These are phyloP conservation scores for Hyphodiscus sp. DNA, from an alignment of 2,329 filamentous ascomycete genomes.

Conservation along the genomic window DNA sequence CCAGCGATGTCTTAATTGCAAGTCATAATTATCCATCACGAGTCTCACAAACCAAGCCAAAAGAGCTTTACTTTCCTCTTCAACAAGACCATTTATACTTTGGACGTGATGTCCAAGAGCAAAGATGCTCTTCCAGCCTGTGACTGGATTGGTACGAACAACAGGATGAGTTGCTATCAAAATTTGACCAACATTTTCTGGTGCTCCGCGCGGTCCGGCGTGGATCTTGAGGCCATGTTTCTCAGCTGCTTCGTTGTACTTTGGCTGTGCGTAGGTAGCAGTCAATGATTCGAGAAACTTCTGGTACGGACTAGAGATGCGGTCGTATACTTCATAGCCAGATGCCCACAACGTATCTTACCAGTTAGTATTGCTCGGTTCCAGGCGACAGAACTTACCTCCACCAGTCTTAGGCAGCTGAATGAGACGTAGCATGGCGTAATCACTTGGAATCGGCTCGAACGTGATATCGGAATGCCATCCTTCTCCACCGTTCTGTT, in stretches of 20 bases:
- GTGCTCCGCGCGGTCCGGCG: constrained; percentile 41
- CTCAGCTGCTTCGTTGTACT: constrained; percentile 44
- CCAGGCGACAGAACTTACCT: constrained; percentile 33
- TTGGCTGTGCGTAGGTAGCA: constrained; percentile 42
- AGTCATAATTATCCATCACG: constrained; percentile 48
- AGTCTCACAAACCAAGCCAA: constrained; percentile 45
- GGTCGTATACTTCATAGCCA: constrained; percentile 48
- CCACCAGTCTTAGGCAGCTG: constrained; percentile 42
- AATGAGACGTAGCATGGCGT: constrained; percentile 45
- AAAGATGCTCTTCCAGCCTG: constrained; percentile 49
- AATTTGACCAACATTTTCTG: constrained; percentile 17
- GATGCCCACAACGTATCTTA: constrained; percentile 44
- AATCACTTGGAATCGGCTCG: constrained; percentile 46
- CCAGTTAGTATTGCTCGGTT: constrained; percentile 38
- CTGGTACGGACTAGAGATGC: constrained; percentile 42
- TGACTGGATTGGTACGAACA: constrained; percentile 52
- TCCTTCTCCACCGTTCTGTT: too few relatives aligned
- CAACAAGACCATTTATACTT: constrained; percentile 43
- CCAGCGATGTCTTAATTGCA: constrained; percentile 40
- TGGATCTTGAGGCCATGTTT: constrained; percentile 35
- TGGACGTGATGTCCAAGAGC: constrained; percentile 44
- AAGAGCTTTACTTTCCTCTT: constrained; percentile 41
- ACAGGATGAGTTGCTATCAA: constrained; percentile 36
- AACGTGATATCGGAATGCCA: constrained; percentile 52
- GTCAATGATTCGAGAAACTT: constrained; percentile 43